Conservation (phyloP, 2,329 filamentous ascomycete genomes). For the Diaporthe longicolla region DNA sequence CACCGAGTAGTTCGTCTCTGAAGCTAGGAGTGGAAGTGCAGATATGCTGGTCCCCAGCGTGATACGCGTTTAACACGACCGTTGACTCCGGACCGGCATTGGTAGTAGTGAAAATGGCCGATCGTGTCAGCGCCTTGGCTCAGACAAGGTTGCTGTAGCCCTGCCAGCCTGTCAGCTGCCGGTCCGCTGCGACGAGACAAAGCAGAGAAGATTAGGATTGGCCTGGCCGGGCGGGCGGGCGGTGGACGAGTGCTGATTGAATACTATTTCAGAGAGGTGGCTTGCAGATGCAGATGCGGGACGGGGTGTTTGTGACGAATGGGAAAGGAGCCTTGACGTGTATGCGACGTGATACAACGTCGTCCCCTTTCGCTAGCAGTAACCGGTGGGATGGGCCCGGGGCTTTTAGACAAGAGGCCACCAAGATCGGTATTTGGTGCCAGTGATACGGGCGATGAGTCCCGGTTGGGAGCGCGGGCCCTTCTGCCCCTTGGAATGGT, state of each 20-base stretch:
- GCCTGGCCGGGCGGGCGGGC: conserved; percentile 14
- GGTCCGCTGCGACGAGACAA: background rate
- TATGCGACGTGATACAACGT: conserved; percentile 30
- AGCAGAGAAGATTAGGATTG: background rate
- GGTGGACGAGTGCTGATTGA: conserved; percentile 29
- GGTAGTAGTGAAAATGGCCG: background rate
- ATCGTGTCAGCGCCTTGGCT: background rate
- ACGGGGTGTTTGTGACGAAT: conserved; percentile 37
- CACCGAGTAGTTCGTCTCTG: background rate
- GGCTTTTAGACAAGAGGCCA: conserved; percentile 7
- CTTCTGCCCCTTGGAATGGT: background rate
- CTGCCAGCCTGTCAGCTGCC: conserved; percentile 9
- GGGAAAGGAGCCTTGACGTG: conserved; percentile 24
- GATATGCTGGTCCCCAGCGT: background rate
- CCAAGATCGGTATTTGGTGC: conserved; percentile 26
- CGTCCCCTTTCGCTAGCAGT: conserved; percentile 34
- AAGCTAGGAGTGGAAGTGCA: conserved; percentile 4
- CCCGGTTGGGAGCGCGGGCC: background rate
- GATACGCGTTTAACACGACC: background rate
- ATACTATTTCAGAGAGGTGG: conserved; percentile 35
- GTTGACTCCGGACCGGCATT: background rate
- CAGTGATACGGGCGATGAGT: conserved; percentile 22
- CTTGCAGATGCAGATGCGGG: conserved; percentile 38
- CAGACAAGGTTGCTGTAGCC: conserved; percentile 43
- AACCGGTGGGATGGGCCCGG: conserved; percentile 34